Conservation (phyloP, 2,329 filamentous ascomycete genomes). For the Ophiostoma sp. region DNA sequence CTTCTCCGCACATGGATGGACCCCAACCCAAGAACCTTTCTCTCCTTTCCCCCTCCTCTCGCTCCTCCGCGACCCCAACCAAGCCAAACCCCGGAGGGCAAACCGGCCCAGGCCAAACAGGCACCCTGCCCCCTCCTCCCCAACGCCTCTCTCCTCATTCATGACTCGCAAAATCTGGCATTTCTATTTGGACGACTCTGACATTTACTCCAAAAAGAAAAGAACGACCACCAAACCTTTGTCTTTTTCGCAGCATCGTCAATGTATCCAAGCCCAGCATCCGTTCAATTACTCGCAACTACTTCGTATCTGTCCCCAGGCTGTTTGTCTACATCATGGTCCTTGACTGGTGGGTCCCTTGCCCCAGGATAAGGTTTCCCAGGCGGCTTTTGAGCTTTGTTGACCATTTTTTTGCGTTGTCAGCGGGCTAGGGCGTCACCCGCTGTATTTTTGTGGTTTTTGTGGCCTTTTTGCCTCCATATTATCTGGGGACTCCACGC, state of each 20-base stretch:
- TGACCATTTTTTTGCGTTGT: neutral
- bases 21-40: neutral
- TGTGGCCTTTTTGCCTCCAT: neutral
- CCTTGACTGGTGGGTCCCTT: neutral
- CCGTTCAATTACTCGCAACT: neutral
- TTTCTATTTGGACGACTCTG: neutral
- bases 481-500: constrained; percentile 9
- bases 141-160: neutral
- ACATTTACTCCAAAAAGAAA: neutral
- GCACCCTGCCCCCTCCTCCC: neutral
- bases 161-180: neutral
- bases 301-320: neutral
- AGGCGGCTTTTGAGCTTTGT: neutral
- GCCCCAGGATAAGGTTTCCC: constrained; percentile 8
- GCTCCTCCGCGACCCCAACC: neutral
- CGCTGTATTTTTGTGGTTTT: neutral
- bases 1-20: neutral
- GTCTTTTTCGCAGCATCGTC: neutral
- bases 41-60: neutral
- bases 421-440: neutral
- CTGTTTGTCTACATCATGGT: neutral
- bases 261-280: neutral
- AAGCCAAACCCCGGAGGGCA: neutral
- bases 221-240: neutral
- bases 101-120: neutral